phyloP scores from a whole-genome alignment of 2,329 filamentous ascomycete species.

The Fusarium newnesense region DNA sequence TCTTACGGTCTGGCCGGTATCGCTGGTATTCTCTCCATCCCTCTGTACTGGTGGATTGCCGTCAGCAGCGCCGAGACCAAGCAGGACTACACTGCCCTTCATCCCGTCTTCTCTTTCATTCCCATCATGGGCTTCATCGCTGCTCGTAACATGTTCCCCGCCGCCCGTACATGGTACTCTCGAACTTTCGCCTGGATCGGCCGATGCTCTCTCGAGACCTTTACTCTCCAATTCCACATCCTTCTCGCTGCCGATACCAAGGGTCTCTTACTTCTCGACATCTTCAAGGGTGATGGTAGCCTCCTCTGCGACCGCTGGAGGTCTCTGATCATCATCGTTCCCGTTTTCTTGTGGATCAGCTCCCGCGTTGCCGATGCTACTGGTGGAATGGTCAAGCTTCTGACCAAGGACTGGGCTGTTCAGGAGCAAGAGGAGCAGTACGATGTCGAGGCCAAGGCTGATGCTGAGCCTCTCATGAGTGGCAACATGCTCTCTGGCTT shows the following conservation, averaged over 20 bases:
- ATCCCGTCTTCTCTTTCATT: constrained; percentile 64
- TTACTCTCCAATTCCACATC: constrained; percentile 69
- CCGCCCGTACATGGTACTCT: constrained; percentile 43
- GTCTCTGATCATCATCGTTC: constrained; percentile 40
- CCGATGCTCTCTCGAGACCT: constrained; percentile 66
- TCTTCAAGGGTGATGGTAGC: constrained; percentile 31
- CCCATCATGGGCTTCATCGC: constrained; percentile 63
- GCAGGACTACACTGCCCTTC: constrained; percentile 58
- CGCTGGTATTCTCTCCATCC: constrained; percentile 32
- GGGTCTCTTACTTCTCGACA: constrained; percentile 49
- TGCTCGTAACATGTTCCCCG: constrained; percentile 57
- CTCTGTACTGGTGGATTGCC: constrained; percentile 48
- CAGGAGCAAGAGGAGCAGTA: constrained; percentile 15
- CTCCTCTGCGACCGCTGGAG: constrained; percentile 41
- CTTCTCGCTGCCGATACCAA: constrained; percentile 69
- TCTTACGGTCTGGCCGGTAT: constrained; percentile 32
- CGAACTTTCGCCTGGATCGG: constrained; percentile 63
- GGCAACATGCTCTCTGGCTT: constrained; percentile 12
- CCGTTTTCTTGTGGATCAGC: constrained; percentile 44
- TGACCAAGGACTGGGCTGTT: constrained; percentile 25
- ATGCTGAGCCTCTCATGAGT: constrained; percentile 28
- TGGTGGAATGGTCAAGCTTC: constrained; percentile 33
- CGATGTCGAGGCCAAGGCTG: constrained; percentile 33
- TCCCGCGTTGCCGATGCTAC: constrained; percentile 32
- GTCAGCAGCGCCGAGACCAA: constrained; percentile 34